Conservation (phyloP, 163 green algal genomes). For the Chlamydomonas reinhardtii region DNA sequence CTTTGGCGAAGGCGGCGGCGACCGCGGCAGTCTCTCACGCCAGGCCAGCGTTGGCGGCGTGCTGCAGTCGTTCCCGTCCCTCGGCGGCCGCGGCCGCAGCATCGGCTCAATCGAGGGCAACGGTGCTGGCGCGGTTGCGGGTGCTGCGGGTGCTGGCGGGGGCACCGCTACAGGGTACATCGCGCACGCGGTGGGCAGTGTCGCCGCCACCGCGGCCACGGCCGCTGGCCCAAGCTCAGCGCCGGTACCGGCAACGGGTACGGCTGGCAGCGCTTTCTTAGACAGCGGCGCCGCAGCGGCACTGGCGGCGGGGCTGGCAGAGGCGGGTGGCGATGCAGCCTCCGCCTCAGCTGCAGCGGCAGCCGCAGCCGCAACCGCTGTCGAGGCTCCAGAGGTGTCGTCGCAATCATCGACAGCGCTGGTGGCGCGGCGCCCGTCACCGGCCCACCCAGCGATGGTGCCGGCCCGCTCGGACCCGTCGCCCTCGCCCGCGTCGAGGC, state of each 20-base stretch:
- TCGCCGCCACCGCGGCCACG: no score
- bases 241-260: no score
- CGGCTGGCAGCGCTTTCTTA: no score
- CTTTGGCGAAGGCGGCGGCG: background rate
- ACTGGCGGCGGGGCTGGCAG: background rate
- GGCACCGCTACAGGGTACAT: no score
- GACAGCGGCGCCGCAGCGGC: no score
- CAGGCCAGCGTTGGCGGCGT: conserved; percentile 6
- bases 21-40: background rate
- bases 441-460: background rate
- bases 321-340: background rate
- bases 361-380: background rate
- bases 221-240: no score
- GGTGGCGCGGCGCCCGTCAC: background rate
- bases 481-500: background rate
- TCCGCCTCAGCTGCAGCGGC: background rate
- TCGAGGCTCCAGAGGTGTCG: background rate
- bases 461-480: background rate
- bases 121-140: background rate
- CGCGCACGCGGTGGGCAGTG: no score
- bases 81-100: background rate
- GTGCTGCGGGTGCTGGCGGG: no score
- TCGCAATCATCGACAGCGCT: no score
- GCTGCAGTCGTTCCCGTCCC: background rate
- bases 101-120: background rate